Conservation (phyloP, 805 yeast species). For the Candida sakaeoensis region DNA sequence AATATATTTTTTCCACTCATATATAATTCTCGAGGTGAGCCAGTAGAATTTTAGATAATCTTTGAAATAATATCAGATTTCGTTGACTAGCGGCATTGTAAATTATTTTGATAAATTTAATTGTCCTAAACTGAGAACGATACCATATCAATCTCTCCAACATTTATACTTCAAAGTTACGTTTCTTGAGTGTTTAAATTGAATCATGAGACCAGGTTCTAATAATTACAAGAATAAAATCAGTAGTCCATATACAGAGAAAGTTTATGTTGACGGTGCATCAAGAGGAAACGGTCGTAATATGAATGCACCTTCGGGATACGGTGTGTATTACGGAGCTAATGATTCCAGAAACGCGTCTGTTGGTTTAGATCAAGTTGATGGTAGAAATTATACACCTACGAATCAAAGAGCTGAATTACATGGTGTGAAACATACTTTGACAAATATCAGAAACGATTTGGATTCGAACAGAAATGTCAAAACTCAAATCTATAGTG, state of each 20-base stretch:
- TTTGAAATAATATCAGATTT: no score
- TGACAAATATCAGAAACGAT: conserved; percentile 30
- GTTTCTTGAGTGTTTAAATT: no score
- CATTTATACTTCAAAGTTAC: no score
- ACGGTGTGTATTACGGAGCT: conserved; percentile 69
- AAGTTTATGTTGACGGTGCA: conserved; percentile 78
- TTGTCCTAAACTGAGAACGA: no score
- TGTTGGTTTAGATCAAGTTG: conserved; percentile 40
- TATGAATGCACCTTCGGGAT: conserved; percentile 49
- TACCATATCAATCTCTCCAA: no score
- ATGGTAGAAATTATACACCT: conserved; percentile 26
- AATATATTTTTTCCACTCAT: no score
- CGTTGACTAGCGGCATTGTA: no score
- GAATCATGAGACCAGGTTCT: no score
- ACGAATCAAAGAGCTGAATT: conserved; percentile 85
- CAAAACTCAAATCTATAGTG: conserved; percentile 53
- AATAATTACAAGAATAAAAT: background rate
- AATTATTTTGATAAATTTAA: no score
- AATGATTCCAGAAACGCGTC: conserved; percentile 52
- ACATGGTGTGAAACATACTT: conserved; percentile 57
- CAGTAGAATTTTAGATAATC: no score
- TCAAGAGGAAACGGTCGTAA: conserved; percentile 54
- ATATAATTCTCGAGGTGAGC: no score
- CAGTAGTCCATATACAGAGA: conserved; percentile 3
- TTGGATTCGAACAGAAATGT: conserved; percentile 14